A percentile compares a stretch with the other conserved stretches of the same genome.
Evolutionary conservation across 441 rosid genomes (phyloP).

Genomic region (Geranium incanum): DNA sequence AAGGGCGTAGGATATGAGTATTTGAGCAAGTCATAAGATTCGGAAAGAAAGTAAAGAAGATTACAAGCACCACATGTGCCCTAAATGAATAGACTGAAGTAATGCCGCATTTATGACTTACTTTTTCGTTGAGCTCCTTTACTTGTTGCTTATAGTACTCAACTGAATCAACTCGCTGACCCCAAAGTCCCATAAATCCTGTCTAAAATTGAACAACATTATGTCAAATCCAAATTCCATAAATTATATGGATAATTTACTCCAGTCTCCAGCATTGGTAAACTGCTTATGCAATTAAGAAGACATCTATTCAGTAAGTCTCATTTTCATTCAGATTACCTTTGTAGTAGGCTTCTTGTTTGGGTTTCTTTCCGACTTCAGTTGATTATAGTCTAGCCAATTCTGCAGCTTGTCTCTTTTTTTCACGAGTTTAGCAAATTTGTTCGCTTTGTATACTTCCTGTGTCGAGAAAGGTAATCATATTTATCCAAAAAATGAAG

Average conservation of each 20-base stretch:
- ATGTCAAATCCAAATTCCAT: slow-evolving; percentile 16
- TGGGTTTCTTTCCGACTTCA: slow-evolving; percentile 71
- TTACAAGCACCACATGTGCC: no score
- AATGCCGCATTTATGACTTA: slow-evolving; percentile 29
- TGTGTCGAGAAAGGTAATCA: slow-evolving; percentile 24
- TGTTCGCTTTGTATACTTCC: slow-evolving; percentile 87
- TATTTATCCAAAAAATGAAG: neutral
- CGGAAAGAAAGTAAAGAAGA: no score
- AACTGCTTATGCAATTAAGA: slow-evolving; percentile 5
- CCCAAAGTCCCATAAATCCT: slow-evolving; percentile 83
- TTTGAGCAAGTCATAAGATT: neutral
- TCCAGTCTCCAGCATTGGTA: slow-evolving; percentile 9
- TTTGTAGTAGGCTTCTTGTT: slow-evolving; percentile 70
- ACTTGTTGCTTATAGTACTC: slow-evolving; percentile 71
- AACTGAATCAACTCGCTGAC: slow-evolving; percentile 67
- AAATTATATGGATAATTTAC: neutral
- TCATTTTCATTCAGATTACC: slow-evolving; percentile 32
- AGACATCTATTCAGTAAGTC: slow-evolving; percentile 1
- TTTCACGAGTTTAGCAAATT: slow-evolving; percentile 57
- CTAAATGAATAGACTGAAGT: slow-evolving; percentile 5
- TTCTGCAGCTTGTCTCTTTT: slow-evolving; percentile 70
- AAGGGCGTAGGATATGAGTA: slow-evolving; percentile 9
- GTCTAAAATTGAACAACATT: slow-evolving; percentile 37
- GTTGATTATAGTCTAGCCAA: slow-evolving; percentile 83
- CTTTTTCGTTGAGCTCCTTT: slow-evolving; percentile 50